Evolutionary conservation across 129 eudicot species (phyloP).

Genomic region (Gnaphalium uliginosum): DNA sequence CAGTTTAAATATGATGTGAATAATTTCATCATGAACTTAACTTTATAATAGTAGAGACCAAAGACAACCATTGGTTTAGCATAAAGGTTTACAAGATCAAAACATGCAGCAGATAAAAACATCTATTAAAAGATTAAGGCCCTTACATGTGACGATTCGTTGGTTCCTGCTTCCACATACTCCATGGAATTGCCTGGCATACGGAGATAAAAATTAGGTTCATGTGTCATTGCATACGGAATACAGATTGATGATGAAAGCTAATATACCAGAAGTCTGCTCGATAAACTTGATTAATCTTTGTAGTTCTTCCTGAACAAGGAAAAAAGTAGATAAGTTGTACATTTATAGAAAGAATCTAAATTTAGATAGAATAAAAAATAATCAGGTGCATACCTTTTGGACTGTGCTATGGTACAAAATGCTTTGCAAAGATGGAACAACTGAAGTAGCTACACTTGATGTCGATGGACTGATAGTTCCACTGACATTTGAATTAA

Average conservation of each 20-base stretch:
- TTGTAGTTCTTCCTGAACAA: slow-evolving; percentile 71
- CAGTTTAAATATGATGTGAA: not conserved
- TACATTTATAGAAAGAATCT: slow-evolving; percentile 12
- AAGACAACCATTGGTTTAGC: not conserved
- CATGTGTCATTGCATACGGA: not conserved
- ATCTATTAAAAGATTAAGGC: slow-evolving; percentile 10
- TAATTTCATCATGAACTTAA: not conserved
- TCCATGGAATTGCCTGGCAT: slow-evolving; percentile 64
- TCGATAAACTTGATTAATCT: slow-evolving; percentile 81
- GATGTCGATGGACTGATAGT: slow-evolving; percentile 42
- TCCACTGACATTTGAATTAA: slow-evolving; percentile 44
- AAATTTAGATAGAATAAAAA: slow-evolving; percentile 6
- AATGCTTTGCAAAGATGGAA: slow-evolving; percentile 80
- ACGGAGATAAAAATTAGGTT: not conserved
- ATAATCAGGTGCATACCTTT: slow-evolving; percentile 54
- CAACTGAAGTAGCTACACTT: slow-evolving; percentile 54
- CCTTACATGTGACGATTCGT: slow-evolving; percentile 52
- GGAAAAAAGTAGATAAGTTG: slow-evolving; percentile 21
- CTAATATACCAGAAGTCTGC: slow-evolving; percentile 64
- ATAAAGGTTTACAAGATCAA: not conserved
- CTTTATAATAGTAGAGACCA: not conserved
- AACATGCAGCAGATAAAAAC: not conserved
- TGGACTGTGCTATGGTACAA: slow-evolving; percentile 82
- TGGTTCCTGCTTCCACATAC: slow-evolving; percentile 46
- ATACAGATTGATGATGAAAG: slow-evolving; percentile 9